Evolutionary conservation across 2,329 filamentous ascomycete genomes (phyloP).

Genomic region (Talaromyces sp.): DNA sequence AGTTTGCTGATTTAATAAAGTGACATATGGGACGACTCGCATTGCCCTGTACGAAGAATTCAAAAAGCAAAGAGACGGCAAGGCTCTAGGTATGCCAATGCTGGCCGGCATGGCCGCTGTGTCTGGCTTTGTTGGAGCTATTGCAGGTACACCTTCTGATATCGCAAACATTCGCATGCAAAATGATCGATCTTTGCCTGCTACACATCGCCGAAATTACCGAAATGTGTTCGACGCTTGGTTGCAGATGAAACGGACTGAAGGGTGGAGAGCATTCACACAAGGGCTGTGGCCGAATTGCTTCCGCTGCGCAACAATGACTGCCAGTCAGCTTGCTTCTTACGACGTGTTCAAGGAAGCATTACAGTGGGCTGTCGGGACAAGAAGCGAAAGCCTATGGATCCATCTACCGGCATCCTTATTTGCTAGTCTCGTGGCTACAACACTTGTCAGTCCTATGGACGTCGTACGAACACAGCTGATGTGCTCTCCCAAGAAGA

Average conservation of each 20-base stretch:
- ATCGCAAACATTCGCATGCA: constrained; percentile 32
- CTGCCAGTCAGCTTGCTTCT: constrained; percentile 77
- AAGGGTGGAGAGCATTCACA: constrained; percentile 22
- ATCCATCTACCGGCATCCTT: constrained; percentile 80
- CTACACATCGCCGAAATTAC: constrained; percentile 23
- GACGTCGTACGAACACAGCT: constrained; percentile 89
- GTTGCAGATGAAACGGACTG: constrained; percentile 24
- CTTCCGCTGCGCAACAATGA: constrained; percentile 83
- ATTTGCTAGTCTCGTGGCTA: constrained; percentile 78
- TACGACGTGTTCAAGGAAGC: constrained; percentile 81
- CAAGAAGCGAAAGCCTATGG: constrained; percentile 68
- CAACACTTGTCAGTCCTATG: constrained; percentile 80
- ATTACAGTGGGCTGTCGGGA: constrained; percentile 67
- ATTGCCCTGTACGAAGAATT: constrained; percentile 30
- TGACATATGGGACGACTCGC: constrained; percentile 30
- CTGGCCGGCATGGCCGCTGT: constrained; percentile 18
- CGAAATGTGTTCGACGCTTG: constrained; percentile 27
- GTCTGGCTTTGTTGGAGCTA: constrained; percentile 25
- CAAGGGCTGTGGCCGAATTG: constrained; percentile 71
- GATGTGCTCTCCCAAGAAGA: constrained; percentile 63
- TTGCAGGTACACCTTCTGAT: constrained; percentile 28
- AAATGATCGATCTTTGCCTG: constrained; percentile 25
- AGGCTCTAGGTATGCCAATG: constrained; percentile 10
- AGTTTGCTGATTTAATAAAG: constrained; percentile 7
- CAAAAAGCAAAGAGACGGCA: constrained; percentile 14